Evolutionary conservation across 2,329 filamentous ascomycete genomes (phyloP).

Genomic region (Didymella pinodella): DNA sequence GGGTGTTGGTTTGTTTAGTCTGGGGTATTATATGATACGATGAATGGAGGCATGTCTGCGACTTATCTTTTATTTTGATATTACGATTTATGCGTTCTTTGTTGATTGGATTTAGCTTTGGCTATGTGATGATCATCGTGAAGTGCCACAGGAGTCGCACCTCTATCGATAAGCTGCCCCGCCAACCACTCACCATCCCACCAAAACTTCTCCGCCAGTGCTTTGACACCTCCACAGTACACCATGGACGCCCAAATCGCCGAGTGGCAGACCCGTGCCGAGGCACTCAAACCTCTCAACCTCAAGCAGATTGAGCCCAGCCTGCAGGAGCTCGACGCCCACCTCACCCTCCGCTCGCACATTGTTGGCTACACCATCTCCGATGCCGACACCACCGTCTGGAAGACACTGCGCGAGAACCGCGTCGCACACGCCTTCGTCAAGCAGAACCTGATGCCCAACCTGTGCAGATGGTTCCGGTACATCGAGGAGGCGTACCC

Average conservation of each 20-base stretch:
- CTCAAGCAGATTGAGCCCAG: conserved; percentile 83
- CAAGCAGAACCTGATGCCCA: conserved; percentile 77
- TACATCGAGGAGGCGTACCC: conserved; percentile 84
- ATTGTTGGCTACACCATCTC: conserved; percentile 81
- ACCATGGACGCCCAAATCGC: conserved; percentile 52
- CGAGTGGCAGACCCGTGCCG: conserved; percentile 65
- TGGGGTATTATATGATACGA: conserved; percentile 12
- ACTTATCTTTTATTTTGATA: not conserved
- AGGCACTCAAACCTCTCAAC: conserved; percentile 66
- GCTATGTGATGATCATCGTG: not conserved
- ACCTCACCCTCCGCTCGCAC: conserved; percentile 86
- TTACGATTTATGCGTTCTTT: not conserved
- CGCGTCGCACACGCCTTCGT: conserved; percentile 83
- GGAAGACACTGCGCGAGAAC: conserved; percentile 83
- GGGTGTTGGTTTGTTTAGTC: conserved; percentile 5
- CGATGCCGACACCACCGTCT: conserved; percentile 80
- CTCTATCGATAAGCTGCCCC: conserved; percentile 21
- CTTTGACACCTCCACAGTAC: conserved; percentile 10
- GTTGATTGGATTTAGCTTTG: not conserved
- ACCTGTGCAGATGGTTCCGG: conserved; percentile 85
- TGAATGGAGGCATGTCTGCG: not conserved
- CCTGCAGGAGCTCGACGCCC: conserved; percentile 80
- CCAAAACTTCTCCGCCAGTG: conserved; percentile 23
- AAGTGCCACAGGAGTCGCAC: conserved; percentile 6
- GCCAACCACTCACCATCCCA: conserved; percentile 25